phyloP scores from a whole-genome alignment of 164 flowering plant genomes.

The Pachysandra terminalis region DNA sequence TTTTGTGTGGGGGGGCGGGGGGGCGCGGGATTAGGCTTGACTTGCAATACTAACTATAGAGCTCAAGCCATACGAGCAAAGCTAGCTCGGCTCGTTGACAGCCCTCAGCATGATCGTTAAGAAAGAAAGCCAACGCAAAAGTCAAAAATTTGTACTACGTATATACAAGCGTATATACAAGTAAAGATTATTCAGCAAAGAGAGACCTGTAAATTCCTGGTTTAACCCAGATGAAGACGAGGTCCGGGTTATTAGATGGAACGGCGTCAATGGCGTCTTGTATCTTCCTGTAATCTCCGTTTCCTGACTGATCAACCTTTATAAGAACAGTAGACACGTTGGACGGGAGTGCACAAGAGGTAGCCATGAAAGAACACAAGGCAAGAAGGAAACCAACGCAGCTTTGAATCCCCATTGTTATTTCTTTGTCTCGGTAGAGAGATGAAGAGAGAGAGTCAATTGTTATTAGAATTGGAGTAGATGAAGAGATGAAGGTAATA shows the following conservation, averaged over 20 bases:
- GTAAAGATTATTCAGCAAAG: too few species aligned
- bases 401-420: constrained; percentile 11
- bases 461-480: background rate
- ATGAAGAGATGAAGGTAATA: background rate
- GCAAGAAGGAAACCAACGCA: background rate
- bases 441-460: constrained; percentile 4
- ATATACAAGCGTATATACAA: too few species aligned
- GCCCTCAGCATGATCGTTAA: too few species aligned
- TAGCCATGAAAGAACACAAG: constrained; percentile 18
- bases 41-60: too few species aligned
- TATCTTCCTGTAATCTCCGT: constrained; percentile 55
- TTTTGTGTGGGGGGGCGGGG: too few species aligned
- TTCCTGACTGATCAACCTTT: constrained; percentile 64
- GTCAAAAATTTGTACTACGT: too few species aligned
- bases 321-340: constrained; percentile 49
- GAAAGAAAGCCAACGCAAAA: too few species aligned
- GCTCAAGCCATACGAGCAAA: too few species aligned
- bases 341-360: constrained; percentile 5
- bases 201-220: constrained; percentile 59
- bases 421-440: constrained; percentile 8
- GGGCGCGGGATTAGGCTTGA: too few species aligned
- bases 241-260: constrained; percentile 40
- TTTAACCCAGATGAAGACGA: constrained; percentile 46
- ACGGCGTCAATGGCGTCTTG: constrained; percentile 74
- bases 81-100: too few species aligned